Evolutionary conservation across 202 grass and related monocot genomes (phyloP).

Genomic region (Carex arenaria): DNA sequence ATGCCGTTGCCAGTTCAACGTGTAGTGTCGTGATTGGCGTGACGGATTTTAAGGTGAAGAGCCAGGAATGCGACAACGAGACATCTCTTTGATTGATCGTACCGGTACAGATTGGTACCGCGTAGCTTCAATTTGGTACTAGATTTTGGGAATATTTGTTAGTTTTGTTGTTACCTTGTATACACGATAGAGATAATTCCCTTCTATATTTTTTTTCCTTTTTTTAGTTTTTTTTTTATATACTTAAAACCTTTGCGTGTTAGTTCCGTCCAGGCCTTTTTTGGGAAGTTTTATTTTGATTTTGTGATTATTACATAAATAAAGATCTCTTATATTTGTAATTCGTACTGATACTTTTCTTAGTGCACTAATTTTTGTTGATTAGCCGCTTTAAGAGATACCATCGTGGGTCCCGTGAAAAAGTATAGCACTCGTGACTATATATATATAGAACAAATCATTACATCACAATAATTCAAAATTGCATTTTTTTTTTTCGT

Average conservation of each 20-base stretch:
- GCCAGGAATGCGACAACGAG: slow-evolving; percentile 43
- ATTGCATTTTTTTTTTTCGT: not conserved
- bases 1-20: slow-evolving; percentile 30
- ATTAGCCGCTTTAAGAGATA: not conserved
- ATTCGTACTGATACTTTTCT: slow-evolving; percentile 10
- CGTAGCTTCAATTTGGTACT: not conserved
- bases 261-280: not conserved
- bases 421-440: slow-evolving; percentile 4
- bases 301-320: slow-evolving; percentile 20
- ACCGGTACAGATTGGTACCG: slow-evolving; percentile 6
- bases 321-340: not conserved
- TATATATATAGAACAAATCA: not conserved
- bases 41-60: slow-evolving; percentile 42
- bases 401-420: not conserved
- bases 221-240: not conserved
- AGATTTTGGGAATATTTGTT: not conserved
- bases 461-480: not conserved
- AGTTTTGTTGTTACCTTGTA: slow-evolving; percentile 1
- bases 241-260: slow-evolving; percentile 17
- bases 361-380: slow-evolving; percentile 7
- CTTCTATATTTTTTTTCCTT: not conserved
- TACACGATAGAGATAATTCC: slow-evolving; percentile 13
- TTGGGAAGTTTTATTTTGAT: not conserved
- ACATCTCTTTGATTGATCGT: slow-evolving; percentile 42
- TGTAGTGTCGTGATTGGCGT: slow-evolving; percentile 57